Conservation (phyloP, 2,329 filamentous ascomycete species). For the Fusarium metavorans region DNA sequence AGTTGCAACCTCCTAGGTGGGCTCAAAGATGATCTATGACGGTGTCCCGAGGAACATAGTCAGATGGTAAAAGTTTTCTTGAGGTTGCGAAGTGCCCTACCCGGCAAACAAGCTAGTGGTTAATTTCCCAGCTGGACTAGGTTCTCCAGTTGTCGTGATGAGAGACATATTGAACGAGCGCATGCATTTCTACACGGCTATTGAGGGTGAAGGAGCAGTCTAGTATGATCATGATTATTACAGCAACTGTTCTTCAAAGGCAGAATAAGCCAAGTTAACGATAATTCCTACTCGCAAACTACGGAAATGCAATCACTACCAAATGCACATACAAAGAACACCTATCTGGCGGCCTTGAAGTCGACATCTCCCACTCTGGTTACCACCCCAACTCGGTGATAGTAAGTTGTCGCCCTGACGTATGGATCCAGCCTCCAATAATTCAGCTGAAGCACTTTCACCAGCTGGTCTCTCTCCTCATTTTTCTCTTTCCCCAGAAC, state of each 20-base stretch:
- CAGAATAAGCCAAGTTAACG: neutral
- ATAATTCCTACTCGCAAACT: neutral
- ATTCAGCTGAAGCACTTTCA: constrained; percentile 65
- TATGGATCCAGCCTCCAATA: constrained; percentile 81
- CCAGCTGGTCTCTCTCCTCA: constrained; percentile 59
- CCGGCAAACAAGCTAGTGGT: neutral
- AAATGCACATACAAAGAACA: neutral
- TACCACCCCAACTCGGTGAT: constrained; percentile 35
- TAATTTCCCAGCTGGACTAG: neutral
- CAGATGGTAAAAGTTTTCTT: neutral
- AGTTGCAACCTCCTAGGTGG: neutral
- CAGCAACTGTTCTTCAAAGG: neutral
- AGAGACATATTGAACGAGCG: neutral
- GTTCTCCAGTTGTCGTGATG: neutral
- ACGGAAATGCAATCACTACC: neutral
- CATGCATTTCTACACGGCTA: neutral
- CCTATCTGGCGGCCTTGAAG: constrained; percentile 35
- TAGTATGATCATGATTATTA: neutral
- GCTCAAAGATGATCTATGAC: neutral
- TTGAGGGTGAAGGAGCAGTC: neutral
- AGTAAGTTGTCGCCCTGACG: constrained; percentile 62
- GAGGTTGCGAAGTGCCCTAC: neutral
- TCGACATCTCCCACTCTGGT: constrained; percentile 28
- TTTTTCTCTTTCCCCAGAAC: constrained; percentile 1
- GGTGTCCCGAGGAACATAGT: neutral